Percentiles rank a stretch among this genome's conserved stretches.
Evolutionary conservation across 768 basidiomycete species (phyloP).

Genomic region (Termitomyces sp.): DNA sequence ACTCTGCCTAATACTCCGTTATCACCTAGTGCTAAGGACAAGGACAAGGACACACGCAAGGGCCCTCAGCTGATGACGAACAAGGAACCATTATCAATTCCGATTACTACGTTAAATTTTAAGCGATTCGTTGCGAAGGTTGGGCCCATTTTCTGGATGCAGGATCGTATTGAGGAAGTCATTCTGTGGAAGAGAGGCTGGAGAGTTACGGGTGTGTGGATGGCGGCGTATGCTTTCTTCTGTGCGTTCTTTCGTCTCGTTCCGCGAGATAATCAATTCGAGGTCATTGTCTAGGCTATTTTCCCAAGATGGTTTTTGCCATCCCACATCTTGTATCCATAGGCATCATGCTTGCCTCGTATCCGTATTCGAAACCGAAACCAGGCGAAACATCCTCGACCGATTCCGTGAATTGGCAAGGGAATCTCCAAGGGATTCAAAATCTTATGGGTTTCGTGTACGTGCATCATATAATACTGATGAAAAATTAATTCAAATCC

Average conservation of each 20-base stretch:
- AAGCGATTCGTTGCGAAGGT: slow-evolving; percentile 72
- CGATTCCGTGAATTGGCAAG: slow-evolving; percentile 76
- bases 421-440: slow-evolving; percentile 86
- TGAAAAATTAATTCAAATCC: neutral
- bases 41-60: slow-evolving; percentile 16
- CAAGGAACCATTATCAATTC: slow-evolving; percentile 71
- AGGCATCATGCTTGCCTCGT: slow-evolving; percentile 61
- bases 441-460: slow-evolving; percentile 87
- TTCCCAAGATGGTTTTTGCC: slow-evolving; percentile 67
- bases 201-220: slow-evolving; percentile 71
- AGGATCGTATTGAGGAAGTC: slow-evolving; percentile 84
- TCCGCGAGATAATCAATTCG: neutral
- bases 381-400: slow-evolving; percentile 30
- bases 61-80: slow-evolving; percentile 45
- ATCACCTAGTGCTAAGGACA: slow-evolving; percentile 13
- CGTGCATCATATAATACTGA: slow-evolving; percentile 25
- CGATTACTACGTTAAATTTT: slow-evolving; percentile 76
- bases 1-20: slow-evolving; percentile 18
- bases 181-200: slow-evolving; percentile 78
- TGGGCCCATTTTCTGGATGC: slow-evolving; percentile 86
- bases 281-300: slow-evolving; percentile 54
- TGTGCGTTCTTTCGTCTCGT: slow-evolving; percentile 46
- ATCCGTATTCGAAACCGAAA: slow-evolving; percentile 41
- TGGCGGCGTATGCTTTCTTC: slow-evolving; percentile 72
- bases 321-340: slow-evolving; percentile 65